A percentile compares a stretch with the other conserved stretches of the same genome.
phyloP scores from a whole-genome alignment of 1,284 basidiomycete genomes.

The Pterulicium gracile region DNA sequence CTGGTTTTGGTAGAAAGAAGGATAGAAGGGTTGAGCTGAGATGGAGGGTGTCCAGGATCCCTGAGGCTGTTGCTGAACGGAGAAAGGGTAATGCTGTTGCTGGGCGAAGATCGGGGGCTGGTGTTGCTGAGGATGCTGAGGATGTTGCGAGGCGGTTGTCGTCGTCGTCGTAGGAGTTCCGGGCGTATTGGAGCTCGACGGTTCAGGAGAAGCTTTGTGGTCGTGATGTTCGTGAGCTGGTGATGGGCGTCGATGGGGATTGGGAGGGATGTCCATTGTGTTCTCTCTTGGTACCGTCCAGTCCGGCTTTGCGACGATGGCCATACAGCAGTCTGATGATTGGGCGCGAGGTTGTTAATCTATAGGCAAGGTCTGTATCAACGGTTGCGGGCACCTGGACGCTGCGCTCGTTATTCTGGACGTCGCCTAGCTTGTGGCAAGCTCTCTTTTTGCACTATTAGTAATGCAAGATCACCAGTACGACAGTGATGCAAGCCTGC shows the following conservation, averaged over 20 bases:
- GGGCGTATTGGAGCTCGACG: constrained; percentile 20
- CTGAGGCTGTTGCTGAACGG: constrained; percentile 41
- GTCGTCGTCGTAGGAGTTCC: constrained; percentile 15
- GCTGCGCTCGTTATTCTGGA: no score
- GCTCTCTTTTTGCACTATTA: no score
- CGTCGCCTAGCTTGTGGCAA: no score
- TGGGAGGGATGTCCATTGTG: constrained; percentile 44
- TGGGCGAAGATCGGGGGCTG: constrained; percentile 13
- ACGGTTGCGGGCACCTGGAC: no score
- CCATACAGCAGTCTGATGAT: constrained; percentile 65
- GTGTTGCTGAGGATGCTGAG: constrained; percentile 23
- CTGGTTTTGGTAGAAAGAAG: constrained; percentile 61
- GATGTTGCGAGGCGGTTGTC: constrained; percentile 18
- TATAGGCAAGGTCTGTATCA: no score
- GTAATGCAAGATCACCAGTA: no score
- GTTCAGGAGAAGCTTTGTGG: constrained; percentile 16
- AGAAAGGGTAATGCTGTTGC: constrained; percentile 24
- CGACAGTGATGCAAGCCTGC: no score
- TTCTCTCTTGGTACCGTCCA: constrained; percentile 55
- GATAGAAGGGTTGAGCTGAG: constrained; percentile 56
- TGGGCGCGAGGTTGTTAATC: no score
- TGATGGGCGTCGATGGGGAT: constrained; percentile 43
- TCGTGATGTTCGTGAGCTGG: constrained; percentile 37
- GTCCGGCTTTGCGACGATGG: constrained; percentile 63
- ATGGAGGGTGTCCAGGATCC: constrained; percentile 55